A percentile compares a stretch with the other conserved stretches of the same genome.
These are phyloP conservation scores for Trypanosoma conorhini DNA, from an alignment of 208 protist species.

Conservation along the genomic window DNA sequence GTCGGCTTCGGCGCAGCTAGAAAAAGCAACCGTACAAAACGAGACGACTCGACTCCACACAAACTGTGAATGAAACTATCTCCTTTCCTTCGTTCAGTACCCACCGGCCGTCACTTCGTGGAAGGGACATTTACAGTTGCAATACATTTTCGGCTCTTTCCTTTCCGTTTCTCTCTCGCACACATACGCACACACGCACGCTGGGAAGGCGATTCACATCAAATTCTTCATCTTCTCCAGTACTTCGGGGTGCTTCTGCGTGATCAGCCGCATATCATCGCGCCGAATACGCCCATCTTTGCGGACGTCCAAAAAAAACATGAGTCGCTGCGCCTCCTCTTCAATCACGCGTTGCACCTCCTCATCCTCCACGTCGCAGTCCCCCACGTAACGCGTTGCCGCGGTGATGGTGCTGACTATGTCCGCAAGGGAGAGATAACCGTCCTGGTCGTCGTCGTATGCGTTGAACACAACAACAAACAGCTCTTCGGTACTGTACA, in stretches of 20 bases:
- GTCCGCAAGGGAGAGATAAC: conserved; percentile 83
- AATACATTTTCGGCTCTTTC: too few relatives aligned
- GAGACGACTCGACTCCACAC: not conserved
- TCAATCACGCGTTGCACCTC: conserved; percentile 81
- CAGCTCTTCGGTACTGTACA: conserved; percentile 90
- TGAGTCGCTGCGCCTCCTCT: conserved; percentile 78
- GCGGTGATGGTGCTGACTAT: conserved; percentile 88
- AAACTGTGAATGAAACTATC: conserved; percentile 10
- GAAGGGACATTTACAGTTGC: not conserved
- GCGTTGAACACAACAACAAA: conserved; percentile 90
- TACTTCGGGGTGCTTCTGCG: conserved; percentile 85
- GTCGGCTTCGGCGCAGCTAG: not conserved
- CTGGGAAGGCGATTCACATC: conserved; percentile 34
- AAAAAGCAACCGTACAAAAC: conserved; percentile 21
- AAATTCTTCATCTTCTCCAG: conserved; percentile 92
- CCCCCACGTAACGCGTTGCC: conserved; percentile 87
- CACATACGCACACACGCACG: not conserved
- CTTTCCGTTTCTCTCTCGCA: not conserved
- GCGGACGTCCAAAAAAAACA: conserved; percentile 82
- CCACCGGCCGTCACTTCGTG: not conserved
- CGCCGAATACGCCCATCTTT: conserved; percentile 67
- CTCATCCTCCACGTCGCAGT: conserved; percentile 74
- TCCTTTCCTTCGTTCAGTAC: not conserved
- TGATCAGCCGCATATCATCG: conserved; percentile 81
- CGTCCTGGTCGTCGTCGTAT: conserved; percentile 93